Evolutionary conservation across 1,284 basidiomycete genomes (phyloP), one percentile per base, ranked within the genome.

Genomic region (Heterobasidion irregulare): DNA sequence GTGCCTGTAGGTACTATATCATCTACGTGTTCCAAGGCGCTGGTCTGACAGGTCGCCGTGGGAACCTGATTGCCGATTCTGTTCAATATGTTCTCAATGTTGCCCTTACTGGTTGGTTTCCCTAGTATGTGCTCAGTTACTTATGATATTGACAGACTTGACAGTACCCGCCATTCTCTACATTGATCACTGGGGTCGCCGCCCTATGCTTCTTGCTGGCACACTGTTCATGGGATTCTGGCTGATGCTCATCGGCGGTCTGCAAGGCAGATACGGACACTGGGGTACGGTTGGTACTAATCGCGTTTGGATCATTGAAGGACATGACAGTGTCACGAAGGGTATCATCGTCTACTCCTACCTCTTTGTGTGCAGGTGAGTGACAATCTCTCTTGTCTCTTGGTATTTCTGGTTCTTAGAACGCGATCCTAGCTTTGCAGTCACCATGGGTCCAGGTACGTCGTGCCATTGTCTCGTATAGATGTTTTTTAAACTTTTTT

Each of bases 1-100:
- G n/a, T 34, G 26, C 8, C 44, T 6, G 13, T 53, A 80, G 79
- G 77, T 86, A 88, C 71, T 88, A 88, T 66, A 84, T 89, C 60
- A 73, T 86, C 61, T 88, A 87, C 60, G 86, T 89, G 53, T 88
- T 90, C 72, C 75, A 85, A 62, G 84, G 84, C 54, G 86, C 88
- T 49, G 87, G 87, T 64, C 71, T 90, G 36, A 84, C 83, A 2
- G 87, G 86, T 38, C 75, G 76, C 47, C 81, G 83, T 43, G 79
- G 76, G 12, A 86, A 86, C 64, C 76, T 90, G 52, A 87, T 89
- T 62, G 86, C 88, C n/a, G 79, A 82, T 68, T 81, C 84, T n/a
- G n/a, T n/a, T n/a, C n/a, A n/a, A n/a, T n/a, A n/a, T n/a, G n/a
- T 89, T n/a, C 77, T 90, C 52, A 88, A 87, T 61, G 83, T 87